These are phyloP conservation scores for Metschnikowia drakensbergensis DNA, from an alignment of 805 yeast genomes.

Conservation along the genomic window DNA sequence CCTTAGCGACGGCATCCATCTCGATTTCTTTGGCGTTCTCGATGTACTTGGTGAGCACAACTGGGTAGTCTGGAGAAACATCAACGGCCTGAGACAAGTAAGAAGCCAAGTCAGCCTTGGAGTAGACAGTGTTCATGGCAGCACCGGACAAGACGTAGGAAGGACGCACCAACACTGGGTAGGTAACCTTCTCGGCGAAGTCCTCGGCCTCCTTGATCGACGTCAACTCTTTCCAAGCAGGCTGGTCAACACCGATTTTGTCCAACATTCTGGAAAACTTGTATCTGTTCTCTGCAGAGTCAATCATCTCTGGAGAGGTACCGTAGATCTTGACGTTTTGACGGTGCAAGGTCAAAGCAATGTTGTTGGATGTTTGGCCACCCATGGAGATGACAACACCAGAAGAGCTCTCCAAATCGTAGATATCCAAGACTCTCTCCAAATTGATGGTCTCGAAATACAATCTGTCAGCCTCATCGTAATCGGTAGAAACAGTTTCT, in stretches of 20 bases:
- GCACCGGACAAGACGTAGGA: conserved; percentile 97
- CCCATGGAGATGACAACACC: conserved; percentile 98
- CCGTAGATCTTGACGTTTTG: conserved; percentile 94
- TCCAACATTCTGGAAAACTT: conserved; percentile 97
- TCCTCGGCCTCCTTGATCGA: conserved; percentile 88
- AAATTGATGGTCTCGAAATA: conserved; percentile 93
- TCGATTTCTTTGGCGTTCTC: conserved; percentile 97
- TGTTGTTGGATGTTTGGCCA: conserved; percentile 97
- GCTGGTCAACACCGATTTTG: conserved; percentile 95
- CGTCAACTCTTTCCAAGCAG: conserved; percentile 98
- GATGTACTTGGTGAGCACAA: conserved; percentile 92
- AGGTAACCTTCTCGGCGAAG: conserved; percentile 85
- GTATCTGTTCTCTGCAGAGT: conserved; percentile 96
- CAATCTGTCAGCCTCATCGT: conserved; percentile 95
- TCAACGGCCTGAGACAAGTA: conserved; percentile 93
- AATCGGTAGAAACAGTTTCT: conserved; percentile 98
- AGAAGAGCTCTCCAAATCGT: conserved; percentile 81
- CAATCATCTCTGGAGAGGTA: conserved; percentile 97
- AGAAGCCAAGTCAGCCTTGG: conserved; percentile 80
- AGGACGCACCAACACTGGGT: conserved; percentile 96
- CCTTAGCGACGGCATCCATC: conserved; percentile 96
- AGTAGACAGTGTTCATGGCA: conserved; percentile 96
- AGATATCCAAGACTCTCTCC: conserved; percentile 92
- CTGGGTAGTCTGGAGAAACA: conserved; percentile 97
- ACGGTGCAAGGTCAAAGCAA: conserved; percentile 84